A percentile compares a stretch with the other conserved stretches of the same genome.
Conservation (phyloP, 805 yeast species). For the Pichia phayaonensis region DNA sequence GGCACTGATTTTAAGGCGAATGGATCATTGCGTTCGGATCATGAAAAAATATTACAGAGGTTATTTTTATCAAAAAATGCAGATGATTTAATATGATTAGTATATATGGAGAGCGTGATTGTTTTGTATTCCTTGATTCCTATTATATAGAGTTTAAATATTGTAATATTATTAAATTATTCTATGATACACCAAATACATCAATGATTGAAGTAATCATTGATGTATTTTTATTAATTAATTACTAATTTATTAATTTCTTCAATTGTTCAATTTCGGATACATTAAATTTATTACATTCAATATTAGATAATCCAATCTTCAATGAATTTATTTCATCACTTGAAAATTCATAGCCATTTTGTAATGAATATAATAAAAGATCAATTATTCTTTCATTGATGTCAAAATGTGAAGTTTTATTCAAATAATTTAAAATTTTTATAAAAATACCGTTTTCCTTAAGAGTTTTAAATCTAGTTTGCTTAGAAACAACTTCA, state of each 20-base stretch:
- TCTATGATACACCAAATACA: background rate
- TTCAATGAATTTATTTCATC: slow-evolving; percentile 25
- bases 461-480: slow-evolving; percentile 32
- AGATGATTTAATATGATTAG: slow-evolving; percentile 1
- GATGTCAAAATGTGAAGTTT: slow-evolving; percentile 36
- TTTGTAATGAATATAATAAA: slow-evolving; percentile 37
- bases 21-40: slow-evolving; percentile 33
- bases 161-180: background rate
- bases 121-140: no score
- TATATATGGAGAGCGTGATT: no score
- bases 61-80: slow-evolving; percentile 44
- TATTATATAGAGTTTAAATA: no score
- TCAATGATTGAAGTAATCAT: no score
- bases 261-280: slow-evolving; percentile 26
- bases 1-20: slow-evolving; percentile 7
- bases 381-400: slow-evolving; percentile 52
- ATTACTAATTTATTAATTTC: slow-evolving; percentile 39
- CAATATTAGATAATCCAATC: slow-evolving; percentile 21
- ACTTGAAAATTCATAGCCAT: slow-evolving; percentile 36
- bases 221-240: background rate
- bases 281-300: slow-evolving; percentile 31
- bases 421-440: slow-evolving; percentile 27
- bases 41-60: slow-evolving; percentile 40
- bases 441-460: slow-evolving; percentile 28
- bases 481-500: background rate